phyloP scores from a whole-genome alignment of 805 yeast species.

The Candida ponderosae region DNA sequence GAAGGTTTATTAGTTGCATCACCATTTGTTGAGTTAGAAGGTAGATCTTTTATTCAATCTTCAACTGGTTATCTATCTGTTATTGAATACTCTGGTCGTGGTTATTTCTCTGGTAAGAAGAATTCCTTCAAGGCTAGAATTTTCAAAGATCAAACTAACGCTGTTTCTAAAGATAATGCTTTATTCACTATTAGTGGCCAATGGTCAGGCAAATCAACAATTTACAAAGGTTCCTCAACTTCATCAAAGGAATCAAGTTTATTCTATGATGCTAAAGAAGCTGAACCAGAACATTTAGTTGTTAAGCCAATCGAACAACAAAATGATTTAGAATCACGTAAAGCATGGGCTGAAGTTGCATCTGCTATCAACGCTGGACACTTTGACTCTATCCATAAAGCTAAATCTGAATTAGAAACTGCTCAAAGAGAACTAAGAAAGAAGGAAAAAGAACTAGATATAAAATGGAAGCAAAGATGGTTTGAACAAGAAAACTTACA shows the following conservation, averaged over 20 bases:
- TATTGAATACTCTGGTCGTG: slow-evolving; percentile 84
- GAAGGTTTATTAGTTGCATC: slow-evolving; percentile 89
- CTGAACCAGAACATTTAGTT: slow-evolving; percentile 43
- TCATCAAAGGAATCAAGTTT: slow-evolving; percentile 37
- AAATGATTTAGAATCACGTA: slow-evolving; percentile 73
- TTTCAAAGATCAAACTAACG: slow-evolving; percentile 42
- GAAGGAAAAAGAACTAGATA: slow-evolving; percentile 57
- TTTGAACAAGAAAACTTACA: slow-evolving; percentile 46
- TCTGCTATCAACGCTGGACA: slow-evolving; percentile 74
- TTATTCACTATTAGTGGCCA: slow-evolving; percentile 81
- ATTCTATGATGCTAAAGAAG: slow-evolving; percentile 55
- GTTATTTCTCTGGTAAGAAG: slow-evolving; percentile 93
- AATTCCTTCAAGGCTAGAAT: slow-evolving; percentile 86
- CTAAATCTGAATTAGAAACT: slow-evolving; percentile 75
- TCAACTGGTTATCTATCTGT: slow-evolving; percentile 68
- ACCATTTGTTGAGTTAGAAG: slow-evolving; percentile 93
- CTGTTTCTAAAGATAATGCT: slow-evolving; percentile 51
- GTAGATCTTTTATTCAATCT: slow-evolving; percentile 75
- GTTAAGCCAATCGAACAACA: slow-evolving; percentile 85
- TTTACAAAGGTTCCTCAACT: slow-evolving; percentile 47
- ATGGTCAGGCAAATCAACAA: slow-evolving; percentile 77
- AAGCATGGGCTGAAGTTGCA: slow-evolving; percentile 87
- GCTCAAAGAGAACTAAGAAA: slow-evolving; percentile 77
- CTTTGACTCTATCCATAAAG: slow-evolving; percentile 64
- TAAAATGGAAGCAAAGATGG: slow-evolving; percentile 77